Conservation (phyloP, 2,329 filamentous ascomycete genomes). For the Cadophora sp. region DNA sequence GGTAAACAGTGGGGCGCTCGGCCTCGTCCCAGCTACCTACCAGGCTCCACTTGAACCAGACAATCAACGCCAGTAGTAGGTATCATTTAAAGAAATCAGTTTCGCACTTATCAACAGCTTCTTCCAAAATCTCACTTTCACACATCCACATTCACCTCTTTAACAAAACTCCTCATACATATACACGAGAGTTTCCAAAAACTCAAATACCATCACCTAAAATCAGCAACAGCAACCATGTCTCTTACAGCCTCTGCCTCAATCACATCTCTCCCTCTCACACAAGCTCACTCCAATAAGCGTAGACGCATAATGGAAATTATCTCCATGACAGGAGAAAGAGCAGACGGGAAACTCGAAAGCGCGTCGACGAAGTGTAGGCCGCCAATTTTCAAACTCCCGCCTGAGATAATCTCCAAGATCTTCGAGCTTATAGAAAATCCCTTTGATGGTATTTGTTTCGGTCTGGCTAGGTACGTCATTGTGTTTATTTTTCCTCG, state of each 20-base stretch:
- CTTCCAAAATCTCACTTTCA: background rate
- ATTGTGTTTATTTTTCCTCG: too few relatives aligned
- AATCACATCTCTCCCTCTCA: too few relatives aligned
- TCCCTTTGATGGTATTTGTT: slow-evolving; percentile 34
- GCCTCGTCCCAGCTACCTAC: background rate
- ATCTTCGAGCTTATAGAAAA: slow-evolving; percentile 34
- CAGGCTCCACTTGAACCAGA: slow-evolving; percentile 8
- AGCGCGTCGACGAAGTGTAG: background rate
- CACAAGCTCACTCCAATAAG: too few relatives aligned
- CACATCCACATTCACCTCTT: background rate
- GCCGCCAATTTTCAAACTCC: slow-evolving; percentile 28
- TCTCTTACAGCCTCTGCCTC: too few relatives aligned
- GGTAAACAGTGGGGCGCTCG: background rate
- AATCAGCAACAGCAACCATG: too few relatives aligned
- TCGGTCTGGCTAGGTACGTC: slow-evolving; percentile 36
- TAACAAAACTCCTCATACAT: too few relatives aligned
- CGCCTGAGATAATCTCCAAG: slow-evolving; percentile 33
- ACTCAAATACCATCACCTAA: too few relatives aligned
- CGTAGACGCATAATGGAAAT: too few relatives aligned
- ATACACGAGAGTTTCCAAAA: too few relatives aligned
- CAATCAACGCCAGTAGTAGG: background rate
- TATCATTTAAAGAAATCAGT: background rate
- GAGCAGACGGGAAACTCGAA: background rate
- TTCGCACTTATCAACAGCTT: background rate
- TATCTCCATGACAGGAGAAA: too few relatives aligned